Conservation (phyloP, 1,284 basidiomycete species). For the Ganoderma lucidum region DNA sequence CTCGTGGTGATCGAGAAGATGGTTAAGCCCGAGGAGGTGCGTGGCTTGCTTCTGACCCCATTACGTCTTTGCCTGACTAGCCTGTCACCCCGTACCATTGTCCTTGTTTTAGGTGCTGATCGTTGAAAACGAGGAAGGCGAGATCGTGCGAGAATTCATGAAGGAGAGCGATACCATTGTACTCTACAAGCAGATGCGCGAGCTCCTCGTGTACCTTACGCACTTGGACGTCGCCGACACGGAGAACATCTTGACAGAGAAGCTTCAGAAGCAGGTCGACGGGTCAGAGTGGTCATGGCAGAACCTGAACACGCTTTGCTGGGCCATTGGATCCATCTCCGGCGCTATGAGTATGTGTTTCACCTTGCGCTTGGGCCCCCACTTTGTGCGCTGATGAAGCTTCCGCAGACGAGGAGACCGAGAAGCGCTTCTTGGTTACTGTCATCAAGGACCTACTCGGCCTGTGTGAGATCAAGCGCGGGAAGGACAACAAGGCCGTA, state of each 20-base stretch:
- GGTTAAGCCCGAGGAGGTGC: constrained; percentile 99
- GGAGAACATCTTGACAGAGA: constrained; percentile 97
- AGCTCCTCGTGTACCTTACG: constrained; percentile 96
- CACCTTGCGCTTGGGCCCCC: constrained; percentile 13
- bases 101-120: constrained; percentile 81
- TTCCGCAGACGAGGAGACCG: constrained; percentile 90
- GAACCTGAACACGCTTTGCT: constrained; percentile 98
- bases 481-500: constrained; percentile 99
- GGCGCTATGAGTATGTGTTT: constrained; percentile 93
- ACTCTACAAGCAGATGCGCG: constrained; percentile 99
- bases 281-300: constrained; percentile 99
- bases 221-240: constrained; percentile 97
- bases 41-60: constrained; percentile 33
- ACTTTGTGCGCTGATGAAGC: constrained; percentile 22
- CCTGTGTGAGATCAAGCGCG: constrained; percentile 97
- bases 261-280: constrained; percentile 96
- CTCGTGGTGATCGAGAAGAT: constrained; percentile 98
- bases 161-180: constrained; percentile 99
- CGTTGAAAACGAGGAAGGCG: constrained; percentile 99
- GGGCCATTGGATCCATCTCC: constrained; percentile 99
- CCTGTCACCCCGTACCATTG: constrained; percentile 1
- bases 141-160: constrained; percentile 99
- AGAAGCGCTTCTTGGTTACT: constrained; percentile 98
- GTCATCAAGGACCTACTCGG: constrained; percentile 99
- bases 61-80: not conserved